Base-by-base conservation (phyloP, 1,139 yeast species). In the Suhomyces coccinellae region DNA sequence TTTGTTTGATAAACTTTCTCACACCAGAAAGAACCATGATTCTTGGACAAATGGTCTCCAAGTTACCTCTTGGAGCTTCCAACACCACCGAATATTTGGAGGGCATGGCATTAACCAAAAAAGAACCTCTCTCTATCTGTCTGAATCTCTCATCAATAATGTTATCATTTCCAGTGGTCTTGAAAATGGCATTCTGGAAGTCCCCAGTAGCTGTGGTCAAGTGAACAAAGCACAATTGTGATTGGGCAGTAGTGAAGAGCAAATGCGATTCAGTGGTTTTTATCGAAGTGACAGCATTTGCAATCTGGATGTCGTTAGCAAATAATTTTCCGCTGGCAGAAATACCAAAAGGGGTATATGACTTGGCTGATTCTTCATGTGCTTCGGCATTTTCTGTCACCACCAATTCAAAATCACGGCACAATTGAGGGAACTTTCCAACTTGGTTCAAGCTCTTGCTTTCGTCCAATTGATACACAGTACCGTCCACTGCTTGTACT, bases 51-150 rank as follows among this genome's bases (percentile, higher is more conserved):
- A 95, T 86, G 0, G 98, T 90, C 64, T 95, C 99, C 53, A 93
- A 71, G 57, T 95, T 95, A 50, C 99, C 99, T 63, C 99, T 79
- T 48, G 96, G 96, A 3, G 97, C 97, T 65, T 95, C 97, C 44
- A 95, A 72, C 2, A 88, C 83, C 14, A 95, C 90, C 0, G 95
- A 80, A 47, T 90, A 83, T 48, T 81, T 86, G 0, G 95, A 82
- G 1, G 98, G 97, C 61, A 90, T 83, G 1, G 82, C 82, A 36
- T 93, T 75, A 1, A 93, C 88, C 42, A 95, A 67, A 28, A 86
- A 57, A 0, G 97, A 88, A 1, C 99, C 99, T 52, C 97, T 77
- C 66, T 95, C 99, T 45, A 95, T 84, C 46, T 85, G 82, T 55
- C 99, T 80, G 17, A 87, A 76, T 66, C 97, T 80, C 66, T 93